Base-by-base conservation (phyloP, 352 stramenopile species). In the Globisporangium emineosum region DNA sequence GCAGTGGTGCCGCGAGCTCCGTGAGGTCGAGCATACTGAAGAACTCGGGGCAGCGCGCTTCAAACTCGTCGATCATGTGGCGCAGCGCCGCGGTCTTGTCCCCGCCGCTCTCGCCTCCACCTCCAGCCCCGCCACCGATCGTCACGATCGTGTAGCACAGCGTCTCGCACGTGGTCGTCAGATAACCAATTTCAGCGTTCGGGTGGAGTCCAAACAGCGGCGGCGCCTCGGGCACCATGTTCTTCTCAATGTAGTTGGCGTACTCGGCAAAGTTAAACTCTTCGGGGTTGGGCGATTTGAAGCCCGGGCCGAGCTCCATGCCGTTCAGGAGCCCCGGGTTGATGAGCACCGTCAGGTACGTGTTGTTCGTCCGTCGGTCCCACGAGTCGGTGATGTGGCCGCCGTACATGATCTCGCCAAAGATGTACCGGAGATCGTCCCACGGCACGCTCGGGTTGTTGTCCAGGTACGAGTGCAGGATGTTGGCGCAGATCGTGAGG, bases 401-500 rank as follows among this genome's bases (percentile, higher is more conserved):
- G 35, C 94, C 94, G 75, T 98, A 98, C 94, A 98, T 98, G 76
- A 98, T 98, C 73, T 98, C 94, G 32, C 94, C 94, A 69, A 98
- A 98, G 49, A 98, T 90, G 69, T 98, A 98, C 15, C 96, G 88
- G 6, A 98, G 67, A 76, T 98, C 96, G 72, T 98, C 93, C 94
- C 94, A 98, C 13, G 94, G 94, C 53, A 98, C 89, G 50, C 71
- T 81, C 7, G 72, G 68, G 64, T 97, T 98, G 73, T 94, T 95
- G 77, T 98, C 91, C 64, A 98, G 68, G 71, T 98, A 98, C 58
- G 84, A 93, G 57, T 91, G 76, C 29, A 98, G 65, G 47, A 98
- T 97, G 62, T 98, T 98, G 33, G 85, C 85, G 69, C 94, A 98
- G 68, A 98, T 98, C 49, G 89, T 97, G 45, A 98, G 81, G 66